Conservation (phyloP, 805 yeast species). For the Sungouiella thailandica region DNA sequence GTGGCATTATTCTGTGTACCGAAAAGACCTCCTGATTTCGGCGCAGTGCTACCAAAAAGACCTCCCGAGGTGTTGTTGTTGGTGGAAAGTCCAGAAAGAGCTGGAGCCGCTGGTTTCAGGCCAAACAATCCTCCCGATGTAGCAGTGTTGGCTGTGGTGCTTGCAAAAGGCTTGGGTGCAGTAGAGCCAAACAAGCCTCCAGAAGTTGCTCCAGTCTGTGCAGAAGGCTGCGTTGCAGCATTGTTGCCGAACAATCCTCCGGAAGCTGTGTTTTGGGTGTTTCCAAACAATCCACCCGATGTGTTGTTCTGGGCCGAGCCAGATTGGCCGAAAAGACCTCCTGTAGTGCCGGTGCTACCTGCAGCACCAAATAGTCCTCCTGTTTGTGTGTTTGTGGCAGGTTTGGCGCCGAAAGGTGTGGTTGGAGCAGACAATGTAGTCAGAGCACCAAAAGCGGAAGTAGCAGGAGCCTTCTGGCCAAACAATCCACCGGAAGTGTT, state of each 20-base stretch:
- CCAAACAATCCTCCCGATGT: conserved; percentile 24
- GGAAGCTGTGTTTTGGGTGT: too few species aligned
- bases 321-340: too few species aligned
- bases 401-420: background rate
- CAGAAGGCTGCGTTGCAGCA: too few species aligned
- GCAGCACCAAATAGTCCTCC: conserved; percentile 19
- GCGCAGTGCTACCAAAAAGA: conserved; percentile 23
- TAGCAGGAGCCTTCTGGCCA: conserved; percentile 1
- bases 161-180: conserved; percentile 10
- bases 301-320: too few species aligned
- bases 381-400: conserved; percentile 1
- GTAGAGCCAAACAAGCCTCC: conserved; percentile 2
- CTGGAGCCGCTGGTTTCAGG: conserved; percentile 7
- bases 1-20: conserved; percentile 6
- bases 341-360: conserved; percentile 4
- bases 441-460: too few species aligned
- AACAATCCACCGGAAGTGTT: conserved; percentile 1
- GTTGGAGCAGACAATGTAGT: background rate
- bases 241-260: conserved; percentile 15
- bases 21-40: conserved; percentile 11
- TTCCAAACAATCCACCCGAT: too few species aligned
- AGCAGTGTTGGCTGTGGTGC: conserved; percentile 6
- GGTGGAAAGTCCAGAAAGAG: background rate
- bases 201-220: background rate
- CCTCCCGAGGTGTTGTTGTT: conserved; percentile 10